phyloP scores from a whole-genome alignment of 2,329 filamentous ascomycete genomes.

The Neonectria punicea region DNA sequence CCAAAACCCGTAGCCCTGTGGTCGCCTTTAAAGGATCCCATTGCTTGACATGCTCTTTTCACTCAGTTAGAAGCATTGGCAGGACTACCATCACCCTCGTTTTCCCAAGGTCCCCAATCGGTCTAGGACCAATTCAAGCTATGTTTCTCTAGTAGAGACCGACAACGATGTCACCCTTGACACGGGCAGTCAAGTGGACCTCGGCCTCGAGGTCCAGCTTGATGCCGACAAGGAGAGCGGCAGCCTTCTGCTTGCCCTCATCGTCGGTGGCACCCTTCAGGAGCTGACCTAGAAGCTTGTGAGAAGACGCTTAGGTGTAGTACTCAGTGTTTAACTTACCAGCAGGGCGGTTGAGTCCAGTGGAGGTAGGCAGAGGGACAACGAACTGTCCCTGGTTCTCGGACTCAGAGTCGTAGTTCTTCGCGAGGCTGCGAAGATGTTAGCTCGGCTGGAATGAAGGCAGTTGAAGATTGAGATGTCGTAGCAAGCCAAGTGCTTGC shows the following conservation, averaged over 20 bases:
- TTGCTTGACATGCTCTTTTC: constrained; percentile 5
- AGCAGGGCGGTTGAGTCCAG: constrained; percentile 49
- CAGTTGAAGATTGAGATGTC: constrained; percentile 4
- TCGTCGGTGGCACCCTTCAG: constrained; percentile 67
- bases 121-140: background rate
- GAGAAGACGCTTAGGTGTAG: background rate
- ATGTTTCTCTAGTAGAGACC: constrained; percentile 39
- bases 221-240: constrained; percentile 69
- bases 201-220: constrained; percentile 72
- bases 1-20: background rate
- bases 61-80: background rate
- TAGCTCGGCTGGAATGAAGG: constrained; percentile 10
- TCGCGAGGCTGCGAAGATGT: constrained; percentile 34
- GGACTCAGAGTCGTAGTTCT: constrained; percentile 44
- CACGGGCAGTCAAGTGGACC: constrained; percentile 68
- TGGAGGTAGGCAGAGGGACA: constrained; percentile 45
- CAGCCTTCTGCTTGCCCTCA: constrained; percentile 66
- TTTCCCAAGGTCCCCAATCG: background rate
- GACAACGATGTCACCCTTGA: constrained; percentile 71
- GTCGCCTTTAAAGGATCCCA: background rate
- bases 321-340: constrained; percentile 39
- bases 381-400: constrained; percentile 42
- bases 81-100: background rate
- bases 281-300: constrained; percentile 56
- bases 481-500: background rate